Evolutionary conservation across 2,329 filamentous ascomycete genomes (phyloP), one percentile per base, ranked within the genome.

Genomic region (Cytospora piceae): DNA sequence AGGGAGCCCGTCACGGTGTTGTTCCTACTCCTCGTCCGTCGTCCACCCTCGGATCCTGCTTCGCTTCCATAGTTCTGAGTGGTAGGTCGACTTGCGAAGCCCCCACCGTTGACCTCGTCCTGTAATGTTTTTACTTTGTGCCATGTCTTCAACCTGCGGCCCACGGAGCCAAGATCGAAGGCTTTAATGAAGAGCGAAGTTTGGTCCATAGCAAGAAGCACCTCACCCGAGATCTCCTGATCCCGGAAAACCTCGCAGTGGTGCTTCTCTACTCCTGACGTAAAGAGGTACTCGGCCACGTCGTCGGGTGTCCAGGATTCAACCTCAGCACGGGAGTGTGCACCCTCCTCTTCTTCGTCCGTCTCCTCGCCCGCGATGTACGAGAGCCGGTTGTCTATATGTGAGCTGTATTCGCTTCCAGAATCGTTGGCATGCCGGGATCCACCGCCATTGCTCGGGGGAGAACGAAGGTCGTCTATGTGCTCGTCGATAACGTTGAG

Each of bases 401-500:
- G 88, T 67, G 87, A 91, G 77, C 93, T 96, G 77, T 97, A 97
- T 75, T 96, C 92, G 78, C 93, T 97, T 58, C 90, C 91, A 2
- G 93, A 96, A 76, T 96, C 92, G 69, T 88, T 92, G 53, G 83
- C 78, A 60, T 79, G 77, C 63, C 85, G 80, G 69, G 89, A 76
- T 39, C 75, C 77, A 55, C 58, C 62, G 31, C 86, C 84, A 67
- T 80, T 84, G 67, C 78, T 81, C 6, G 82, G 79, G 8, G 84
- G 79, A 22, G 84, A 85, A 68, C 85, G 81, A 69, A 98, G 86
- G 75, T 97, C 91, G 52, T 93, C 97, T 71, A 98, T 97, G 75
- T 97, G 94, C 78, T 98, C 94, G 76, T 98, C 90, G 72, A 98
- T 98, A 66, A 98, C 94, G 73, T 93, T 97, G 60, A 98, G 80